Conservation (phyloP, 225 moss, liverwort and hornwort genomes). For the Lunularia cruciata region DNA sequence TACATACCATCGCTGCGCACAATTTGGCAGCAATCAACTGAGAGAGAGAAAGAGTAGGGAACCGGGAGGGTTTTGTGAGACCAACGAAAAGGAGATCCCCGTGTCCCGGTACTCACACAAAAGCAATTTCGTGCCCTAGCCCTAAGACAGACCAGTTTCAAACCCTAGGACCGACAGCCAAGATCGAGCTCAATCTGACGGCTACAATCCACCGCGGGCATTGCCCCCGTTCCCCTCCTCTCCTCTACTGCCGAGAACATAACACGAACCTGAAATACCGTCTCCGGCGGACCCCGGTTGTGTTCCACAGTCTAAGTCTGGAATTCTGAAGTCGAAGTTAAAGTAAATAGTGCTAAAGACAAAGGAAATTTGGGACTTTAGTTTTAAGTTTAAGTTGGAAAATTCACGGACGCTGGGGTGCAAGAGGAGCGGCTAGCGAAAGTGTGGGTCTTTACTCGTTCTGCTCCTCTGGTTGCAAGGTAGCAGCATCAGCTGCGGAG, state of each 20-base stretch:
- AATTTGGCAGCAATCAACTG: neutral
- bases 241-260: too few relatives aligned
- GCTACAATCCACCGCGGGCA: neutral
- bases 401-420: neutral
- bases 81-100: neutral
- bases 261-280: too few relatives aligned
- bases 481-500: conserved; percentile 7
- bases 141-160: neutral
- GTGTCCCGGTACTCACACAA: neutral
- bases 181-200: conserved; percentile 5
- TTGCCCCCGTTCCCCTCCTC: too few relatives aligned
- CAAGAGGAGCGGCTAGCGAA: conserved; percentile 13
- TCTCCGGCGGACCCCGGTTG: neutral
- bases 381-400: neutral
- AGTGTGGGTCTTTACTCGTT: neutral
- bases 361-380: neutral
- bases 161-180: conserved; percentile 16
- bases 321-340: neutral
- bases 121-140: conserved; percentile 7
- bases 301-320: neutral
- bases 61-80: neutral
- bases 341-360: neutral
- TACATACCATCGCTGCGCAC: conserved; percentile 8
- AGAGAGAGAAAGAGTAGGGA: neutral
- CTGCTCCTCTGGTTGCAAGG: neutral